Conservation (phyloP, 768 basidiomycete genomes). For the Infundibulicybe gibba region DNA sequence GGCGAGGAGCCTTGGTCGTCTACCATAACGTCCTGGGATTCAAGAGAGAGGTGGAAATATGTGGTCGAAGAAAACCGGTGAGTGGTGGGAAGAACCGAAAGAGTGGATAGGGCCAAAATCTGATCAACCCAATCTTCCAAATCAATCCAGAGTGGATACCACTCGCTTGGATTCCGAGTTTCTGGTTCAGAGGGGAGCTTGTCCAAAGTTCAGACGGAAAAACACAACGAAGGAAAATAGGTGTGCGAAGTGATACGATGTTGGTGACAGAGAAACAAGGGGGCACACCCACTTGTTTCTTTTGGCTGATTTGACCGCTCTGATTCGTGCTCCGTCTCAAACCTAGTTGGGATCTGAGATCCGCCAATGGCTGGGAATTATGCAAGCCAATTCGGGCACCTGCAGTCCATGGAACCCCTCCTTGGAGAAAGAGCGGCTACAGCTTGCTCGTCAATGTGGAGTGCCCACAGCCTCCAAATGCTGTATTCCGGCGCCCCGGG, state of each 20-base stretch:
- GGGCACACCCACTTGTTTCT: slow-evolving; percentile 1
- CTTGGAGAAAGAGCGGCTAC: too few relatives aligned
- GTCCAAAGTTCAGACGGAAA: not conserved
- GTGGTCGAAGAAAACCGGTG: too few relatives aligned
- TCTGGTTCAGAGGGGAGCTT: slow-evolving; percentile 14
- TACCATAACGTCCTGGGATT: slow-evolving; percentile 25
- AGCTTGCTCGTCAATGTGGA: too few relatives aligned
- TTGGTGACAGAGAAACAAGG: slow-evolving; percentile 1
- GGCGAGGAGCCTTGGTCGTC: slow-evolving; percentile 24
- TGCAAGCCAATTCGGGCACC: too few relatives aligned
- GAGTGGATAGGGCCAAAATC: slow-evolving; percentile 30
- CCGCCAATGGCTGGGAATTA: too few relatives aligned
- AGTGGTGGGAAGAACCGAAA: slow-evolving; percentile 34
- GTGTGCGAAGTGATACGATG: not conserved
- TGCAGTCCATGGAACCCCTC: too few relatives aligned
- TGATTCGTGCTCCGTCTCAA: slow-evolving; percentile 21
- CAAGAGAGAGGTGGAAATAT: slow-evolving; percentile 16
- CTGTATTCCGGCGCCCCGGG: too few relatives aligned
- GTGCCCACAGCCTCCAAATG: too few relatives aligned
- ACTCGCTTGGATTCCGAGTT: slow-evolving; percentile 14
- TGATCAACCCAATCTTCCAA: slow-evolving; percentile 33
- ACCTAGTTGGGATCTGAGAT: too few relatives aligned
- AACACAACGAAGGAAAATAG: not conserved
- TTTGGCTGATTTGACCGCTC: slow-evolving; percentile 6
- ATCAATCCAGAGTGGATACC: slow-evolving; percentile 17